Conservation (phyloP, 169 alveolate genomes). For the Eimeria sp. region DNA sequence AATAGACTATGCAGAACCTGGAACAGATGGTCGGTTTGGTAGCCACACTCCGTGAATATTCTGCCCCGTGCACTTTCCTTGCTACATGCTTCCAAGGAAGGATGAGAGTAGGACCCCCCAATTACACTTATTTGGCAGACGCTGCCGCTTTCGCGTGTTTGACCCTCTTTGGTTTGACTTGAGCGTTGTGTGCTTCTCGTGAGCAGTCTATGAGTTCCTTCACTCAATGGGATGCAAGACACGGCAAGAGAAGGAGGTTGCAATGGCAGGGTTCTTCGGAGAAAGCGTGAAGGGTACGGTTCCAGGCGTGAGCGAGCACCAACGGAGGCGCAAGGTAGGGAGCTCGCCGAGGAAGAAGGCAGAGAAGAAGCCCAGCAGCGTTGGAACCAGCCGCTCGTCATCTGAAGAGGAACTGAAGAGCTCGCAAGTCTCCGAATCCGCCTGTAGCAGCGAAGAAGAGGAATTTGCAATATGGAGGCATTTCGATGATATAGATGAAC, state of each 20-base stretch:
- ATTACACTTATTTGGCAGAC: not conserved
- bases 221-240: conserved; percentile 82
- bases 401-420: conserved; percentile 22
- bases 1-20: conserved; percentile 66
- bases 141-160: not conserved
- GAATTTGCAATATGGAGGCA: conserved; percentile 22
- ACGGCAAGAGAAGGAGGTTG: conserved; percentile 62
- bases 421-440: not conserved
- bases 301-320: conserved; percentile 64
- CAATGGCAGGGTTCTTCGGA: conserved; percentile 75
- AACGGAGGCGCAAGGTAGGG: conserved; percentile 67
- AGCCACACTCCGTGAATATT: not conserved
- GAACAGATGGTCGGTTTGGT: conserved; percentile 45
- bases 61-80: no score
- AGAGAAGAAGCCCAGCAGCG: not conserved
- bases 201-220: conserved; percentile 73
- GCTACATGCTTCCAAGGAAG: not conserved
- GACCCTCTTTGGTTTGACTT: not conserved
- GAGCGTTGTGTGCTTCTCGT: conserved; percentile 1
- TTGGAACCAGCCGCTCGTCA: conserved; percentile 4
- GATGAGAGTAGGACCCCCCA: not conserved
- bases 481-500: conserved; percentile 57
- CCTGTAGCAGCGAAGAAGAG: conserved; percentile 29
- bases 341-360: conserved; percentile 26
- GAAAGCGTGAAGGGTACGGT: conserved; percentile 66